phyloP scores from a whole-genome alignment of 345 rosid species.

The Dimocarpus longan region DNA sequence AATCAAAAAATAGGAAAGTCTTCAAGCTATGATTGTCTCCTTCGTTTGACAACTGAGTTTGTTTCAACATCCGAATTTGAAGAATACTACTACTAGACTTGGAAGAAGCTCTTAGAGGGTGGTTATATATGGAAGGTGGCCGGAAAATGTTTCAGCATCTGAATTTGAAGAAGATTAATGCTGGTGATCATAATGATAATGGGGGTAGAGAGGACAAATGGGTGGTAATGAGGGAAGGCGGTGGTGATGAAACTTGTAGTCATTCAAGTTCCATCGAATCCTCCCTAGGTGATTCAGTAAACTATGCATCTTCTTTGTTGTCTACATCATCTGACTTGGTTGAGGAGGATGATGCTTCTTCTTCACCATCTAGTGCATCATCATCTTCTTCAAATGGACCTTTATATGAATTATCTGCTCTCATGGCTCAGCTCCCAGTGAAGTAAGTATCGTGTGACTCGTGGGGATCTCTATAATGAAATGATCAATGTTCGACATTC shows the following conservation, averaged over 20 bases:
- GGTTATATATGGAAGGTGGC: slow-evolving; percentile 1
- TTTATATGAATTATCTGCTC: slow-evolving; percentile 61
- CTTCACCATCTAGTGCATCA: slow-evolving; percentile 28
- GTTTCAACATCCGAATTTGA: slow-evolving; percentile 12
- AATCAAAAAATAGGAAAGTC: slow-evolving; percentile 1
- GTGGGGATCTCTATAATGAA: background rate
- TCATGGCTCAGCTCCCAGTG: slow-evolving; percentile 72
- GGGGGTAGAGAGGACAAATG: slow-evolving; percentile 6
- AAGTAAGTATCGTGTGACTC: slow-evolving; percentile 44
- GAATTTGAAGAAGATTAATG: slow-evolving; percentile 27
- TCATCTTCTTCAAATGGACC: slow-evolving; percentile 51
- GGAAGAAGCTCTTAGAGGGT: background rate
- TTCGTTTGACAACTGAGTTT: background rate
- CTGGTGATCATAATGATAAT: slow-evolving; percentile 20
- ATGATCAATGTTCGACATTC: no score
- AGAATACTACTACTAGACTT: background rate
- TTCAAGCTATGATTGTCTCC: slow-evolving; percentile 14
- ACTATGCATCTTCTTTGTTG: slow-evolving; percentile 33
- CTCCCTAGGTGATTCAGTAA: slow-evolving; percentile 41
- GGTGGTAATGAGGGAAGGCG: slow-evolving; percentile 19
- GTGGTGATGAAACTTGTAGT: slow-evolving; percentile 27
- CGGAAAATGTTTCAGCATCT: slow-evolving; percentile 29
- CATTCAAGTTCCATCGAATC: slow-evolving; percentile 33
- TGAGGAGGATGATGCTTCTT: slow-evolving; percentile 44
- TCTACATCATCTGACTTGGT: slow-evolving; percentile 45